Evolutionary conservation across 1,284 basidiomycete species (phyloP).

Genomic region (Entoloma clypeatum): DNA sequence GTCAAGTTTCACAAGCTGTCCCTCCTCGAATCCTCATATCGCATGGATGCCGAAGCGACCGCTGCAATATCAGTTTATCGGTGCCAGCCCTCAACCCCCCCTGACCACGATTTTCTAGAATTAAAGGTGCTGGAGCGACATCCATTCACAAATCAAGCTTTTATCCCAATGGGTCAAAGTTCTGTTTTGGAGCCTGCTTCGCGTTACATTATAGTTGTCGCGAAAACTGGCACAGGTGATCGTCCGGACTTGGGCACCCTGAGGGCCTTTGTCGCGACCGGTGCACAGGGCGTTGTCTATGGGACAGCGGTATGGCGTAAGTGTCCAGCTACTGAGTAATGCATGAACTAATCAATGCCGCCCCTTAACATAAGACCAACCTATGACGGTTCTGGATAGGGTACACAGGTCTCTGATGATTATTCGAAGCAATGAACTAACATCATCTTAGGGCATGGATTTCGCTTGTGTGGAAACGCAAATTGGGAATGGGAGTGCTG

Average conservation of each 20-base stretch:
- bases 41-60: constrained; percentile 49
- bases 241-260: constrained; percentile 71
- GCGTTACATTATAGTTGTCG: constrained; percentile 80
- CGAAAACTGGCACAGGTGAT: constrained; percentile 70
- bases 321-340: constrained; percentile 29
- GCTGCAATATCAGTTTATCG: constrained; percentile 72
- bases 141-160: constrained; percentile 78
- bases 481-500: constrained; percentile 64
- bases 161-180: constrained; percentile 79
- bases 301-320: constrained; percentile 83
- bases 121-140: constrained; percentile 73
- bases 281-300: constrained; percentile 83
- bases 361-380: constrained; percentile 57
- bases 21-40: constrained; percentile 62
- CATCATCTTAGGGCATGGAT: constrained; percentile 75
- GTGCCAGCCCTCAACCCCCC: constrained; percentile 55
- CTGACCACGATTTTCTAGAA: constrained; percentile 44
- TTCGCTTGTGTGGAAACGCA: constrained; percentile 84
- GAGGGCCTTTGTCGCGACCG: constrained; percentile 76
- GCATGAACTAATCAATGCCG: constrained; percentile 5
- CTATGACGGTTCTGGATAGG: constrained; percentile 75
- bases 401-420: constrained; percentile 38
- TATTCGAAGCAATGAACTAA: too few relatives aligned
- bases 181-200: constrained; percentile 45
- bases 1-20: constrained; percentile 88